Conservation (phyloP, 106 monocot genomes). For the Dendrobium chrysotoxum region DNA sequence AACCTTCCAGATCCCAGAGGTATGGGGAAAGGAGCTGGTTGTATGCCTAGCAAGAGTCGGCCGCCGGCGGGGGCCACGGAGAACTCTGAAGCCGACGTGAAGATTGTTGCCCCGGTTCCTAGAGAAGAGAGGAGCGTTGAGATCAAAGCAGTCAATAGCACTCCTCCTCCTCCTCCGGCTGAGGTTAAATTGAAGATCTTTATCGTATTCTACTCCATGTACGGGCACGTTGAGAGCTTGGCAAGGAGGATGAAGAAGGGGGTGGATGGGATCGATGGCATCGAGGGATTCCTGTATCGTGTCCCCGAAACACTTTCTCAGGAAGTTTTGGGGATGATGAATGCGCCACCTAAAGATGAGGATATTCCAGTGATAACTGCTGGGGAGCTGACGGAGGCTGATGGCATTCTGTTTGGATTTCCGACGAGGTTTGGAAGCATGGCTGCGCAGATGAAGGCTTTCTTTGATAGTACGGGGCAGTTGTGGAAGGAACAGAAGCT, state of each 20-base stretch:
- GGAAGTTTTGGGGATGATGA: slow-evolving; percentile 50
- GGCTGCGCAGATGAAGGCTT: slow-evolving; percentile 78
- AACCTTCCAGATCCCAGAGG: not conserved
- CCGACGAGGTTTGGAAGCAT: slow-evolving; percentile 61
- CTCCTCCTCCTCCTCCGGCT: not conserved
- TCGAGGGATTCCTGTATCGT: slow-evolving; percentile 46
- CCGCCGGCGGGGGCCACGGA: slow-evolving; percentile 6
- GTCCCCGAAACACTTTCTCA: slow-evolving; percentile 55
- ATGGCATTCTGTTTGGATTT: slow-evolving; percentile 37
- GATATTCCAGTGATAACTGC: slow-evolving; percentile 25
- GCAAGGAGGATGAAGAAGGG: slow-evolving; percentile 38
- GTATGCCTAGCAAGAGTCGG: slow-evolving; percentile 24
- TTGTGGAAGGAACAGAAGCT: slow-evolving; percentile 63
- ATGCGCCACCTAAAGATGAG: slow-evolving; percentile 32
- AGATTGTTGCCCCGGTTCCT: not conserved
- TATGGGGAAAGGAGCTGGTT: slow-evolving; percentile 35
- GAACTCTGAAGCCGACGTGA: not conserved
- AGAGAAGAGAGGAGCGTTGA: slow-evolving; percentile 7
- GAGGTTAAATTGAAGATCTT: slow-evolving; percentile 30
- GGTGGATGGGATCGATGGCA: slow-evolving; percentile 34
- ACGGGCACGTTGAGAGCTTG: slow-evolving; percentile 40
- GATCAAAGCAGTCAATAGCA: not conserved
- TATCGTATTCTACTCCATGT: slow-evolving; percentile 51
- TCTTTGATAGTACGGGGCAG: slow-evolving; percentile 59
- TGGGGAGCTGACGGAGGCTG: slow-evolving; percentile 37